Evolutionary conservation across 345 rosid genomes (phyloP), one percentile per base, ranked within the genome.

Genomic region (Hibiscus trionum): DNA sequence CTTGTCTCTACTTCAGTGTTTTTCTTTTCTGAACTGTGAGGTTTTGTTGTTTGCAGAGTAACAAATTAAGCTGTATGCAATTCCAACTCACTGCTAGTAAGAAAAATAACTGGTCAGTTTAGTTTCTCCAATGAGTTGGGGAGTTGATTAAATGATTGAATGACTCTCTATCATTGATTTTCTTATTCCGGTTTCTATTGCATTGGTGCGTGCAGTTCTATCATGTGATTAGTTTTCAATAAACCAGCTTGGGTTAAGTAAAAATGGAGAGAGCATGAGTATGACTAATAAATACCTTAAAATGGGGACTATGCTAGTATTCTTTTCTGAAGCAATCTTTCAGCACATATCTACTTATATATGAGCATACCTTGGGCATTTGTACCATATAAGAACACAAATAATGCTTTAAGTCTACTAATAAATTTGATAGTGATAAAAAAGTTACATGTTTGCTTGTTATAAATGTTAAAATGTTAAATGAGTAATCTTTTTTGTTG

Each of bases 11-110:
- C 17, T 55, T 19, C 35, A 17, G 19, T 17, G 17, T 70, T 19
- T 50, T 50, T 50, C 17, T 14, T 50, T 70, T 39, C 19, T 57
- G 7, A 70, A 19, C 73, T 7, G 31, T 44, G 47, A 10, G 19
- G 5, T 71, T 53, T 71, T 71, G 53, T 14, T 71, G 21, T 14
- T 24, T 71, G 73, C 64, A 70, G 73, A 70, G 64, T 56, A 70
- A 57, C 61, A 39, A 14, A 37, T 70, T 50, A 58, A 58, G 31
- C 42, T 56, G 52, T 71, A 39, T 71, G 52, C 35, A 8, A 58
- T 57, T 71, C 14, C 24, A 16, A 24, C 16, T 26, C 29, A 16
- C 52, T 71, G 65, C 16, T 39, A 37, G 27, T 26, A 71, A 39
- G 64, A 15, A 58, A 39, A 71, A 5, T 17, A 56, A 14, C 7